Percentiles rank a stretch among this genome's conserved stretches.
Conservation (phyloP, 2,329 filamentous ascomycete genomes). For the Talaromyces sp. region DNA sequence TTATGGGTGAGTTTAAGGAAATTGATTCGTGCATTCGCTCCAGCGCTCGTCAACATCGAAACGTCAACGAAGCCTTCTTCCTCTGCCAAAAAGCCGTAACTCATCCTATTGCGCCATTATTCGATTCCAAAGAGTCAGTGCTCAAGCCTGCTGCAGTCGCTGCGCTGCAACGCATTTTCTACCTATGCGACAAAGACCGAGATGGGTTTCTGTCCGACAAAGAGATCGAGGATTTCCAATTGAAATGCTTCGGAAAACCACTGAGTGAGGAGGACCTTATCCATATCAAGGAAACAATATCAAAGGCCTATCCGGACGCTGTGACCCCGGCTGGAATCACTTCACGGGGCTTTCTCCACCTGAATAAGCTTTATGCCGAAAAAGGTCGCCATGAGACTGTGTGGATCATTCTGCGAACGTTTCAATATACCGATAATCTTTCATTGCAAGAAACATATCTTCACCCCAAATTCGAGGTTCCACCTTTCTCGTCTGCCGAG, state of each 20-base stretch:
- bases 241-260: conserved; percentile 86
- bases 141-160: conserved; percentile 87
- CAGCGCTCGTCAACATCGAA: conserved; percentile 85
- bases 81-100: conserved; percentile 98
- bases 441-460: conserved; percentile 88
- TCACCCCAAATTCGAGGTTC: conserved; percentile 90
- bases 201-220: conserved; percentile 87
- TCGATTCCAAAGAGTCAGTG: conserved; percentile 87
- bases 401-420: conserved; percentile 93
- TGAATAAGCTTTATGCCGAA: conserved; percentile 95
- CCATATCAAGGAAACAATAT: conserved; percentile 87
- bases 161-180: conserved; percentile 87
- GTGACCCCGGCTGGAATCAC: conserved; percentile 72
- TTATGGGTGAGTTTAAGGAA: conserved; percentile 98
- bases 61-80: conserved; percentile 96
- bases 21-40: conserved; percentile 97
- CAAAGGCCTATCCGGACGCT: conserved; percentile 63
- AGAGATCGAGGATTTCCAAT: conserved; percentile 88
- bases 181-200: conserved; percentile 92
- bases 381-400: conserved; percentile 98
- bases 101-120: conserved; percentile 92
- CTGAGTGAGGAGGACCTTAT: conserved; percentile 76
- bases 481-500: conserved; percentile 87
- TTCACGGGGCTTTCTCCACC: conserved; percentile 75
- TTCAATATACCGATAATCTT: conserved; percentile 93